A percentile compares a stretch with the other conserved stretches of the same genome.
Evolutionary conservation across 1,139 yeast species (phyloP).

Genomic region (Saccharomyces hybrid): DNA sequence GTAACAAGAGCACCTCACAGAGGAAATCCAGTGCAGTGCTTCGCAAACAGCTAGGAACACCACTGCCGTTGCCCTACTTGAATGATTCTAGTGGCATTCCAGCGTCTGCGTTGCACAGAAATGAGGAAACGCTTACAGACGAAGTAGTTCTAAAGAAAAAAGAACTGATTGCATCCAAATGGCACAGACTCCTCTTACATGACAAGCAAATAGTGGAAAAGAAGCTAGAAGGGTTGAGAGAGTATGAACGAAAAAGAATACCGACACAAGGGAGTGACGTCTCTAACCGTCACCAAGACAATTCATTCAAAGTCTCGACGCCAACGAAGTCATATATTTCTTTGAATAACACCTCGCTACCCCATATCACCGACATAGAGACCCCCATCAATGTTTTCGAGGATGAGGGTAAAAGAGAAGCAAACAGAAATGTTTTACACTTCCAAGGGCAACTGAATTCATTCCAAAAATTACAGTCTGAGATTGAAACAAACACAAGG

Average conservation of each 20-base stretch:
- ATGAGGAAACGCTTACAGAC: conserved; percentile 6
- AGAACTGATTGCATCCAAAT: background rate
- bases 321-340: background rate
- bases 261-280: background rate
- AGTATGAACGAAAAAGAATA: background rate
- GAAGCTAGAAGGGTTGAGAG: background rate
- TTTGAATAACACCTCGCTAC: background rate
- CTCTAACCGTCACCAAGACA: background rate
- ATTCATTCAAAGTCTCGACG: background rate
- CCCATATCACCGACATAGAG: background rate
- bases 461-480: background rate
- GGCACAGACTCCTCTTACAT: background rate
- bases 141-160: conserved; percentile 20
- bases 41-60: conserved; percentile 28
- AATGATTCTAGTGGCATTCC: background rate
- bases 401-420: background rate
- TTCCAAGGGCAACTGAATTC: background rate
- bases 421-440: background rate
- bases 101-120: background rate
- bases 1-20: background rate
- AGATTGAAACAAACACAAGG: background rate
- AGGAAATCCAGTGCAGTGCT: background rate
- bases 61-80: conserved; percentile 34
- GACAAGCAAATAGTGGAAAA: background rate
- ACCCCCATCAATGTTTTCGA: background rate